phyloP scores from a whole-genome alignment of 2,329 filamentous ascomycete species.

The Microdochium nivale region DNA sequence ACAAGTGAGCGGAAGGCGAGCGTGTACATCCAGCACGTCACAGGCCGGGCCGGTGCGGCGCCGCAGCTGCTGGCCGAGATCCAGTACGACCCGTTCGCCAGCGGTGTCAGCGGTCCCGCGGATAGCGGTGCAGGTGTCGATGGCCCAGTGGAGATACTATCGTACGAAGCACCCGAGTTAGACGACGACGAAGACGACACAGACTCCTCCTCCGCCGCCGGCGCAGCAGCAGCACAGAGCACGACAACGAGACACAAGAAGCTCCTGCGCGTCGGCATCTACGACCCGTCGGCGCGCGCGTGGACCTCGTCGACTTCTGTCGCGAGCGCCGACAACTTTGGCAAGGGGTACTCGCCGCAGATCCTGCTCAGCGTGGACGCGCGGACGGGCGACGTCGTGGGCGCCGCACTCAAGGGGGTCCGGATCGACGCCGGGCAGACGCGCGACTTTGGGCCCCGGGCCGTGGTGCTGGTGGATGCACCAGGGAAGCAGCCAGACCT shows the following conservation, averaged over 20 bases:
- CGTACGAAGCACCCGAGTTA: conserved; percentile 49
- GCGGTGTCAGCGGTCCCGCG: not conserved
- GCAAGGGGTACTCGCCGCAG: conserved; percentile 51
- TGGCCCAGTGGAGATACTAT: conserved; percentile 28
- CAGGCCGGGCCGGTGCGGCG: conserved; percentile 21
- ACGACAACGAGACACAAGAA: conserved; percentile 1
- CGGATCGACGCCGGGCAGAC: conserved; percentile 55
- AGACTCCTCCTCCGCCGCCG: not conserved
- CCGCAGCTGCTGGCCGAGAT: conserved; percentile 43
- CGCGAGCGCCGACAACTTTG: conserved; percentile 46
- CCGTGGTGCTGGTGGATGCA: conserved; percentile 36
- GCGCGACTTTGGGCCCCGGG: conserved; percentile 56
- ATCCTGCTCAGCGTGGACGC: conserved; percentile 43
- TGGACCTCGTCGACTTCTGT: conserved; percentile 51
- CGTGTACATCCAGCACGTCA: conserved; percentile 46
- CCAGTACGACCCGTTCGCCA: conserved; percentile 37
- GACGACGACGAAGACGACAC: conserved; percentile 7
- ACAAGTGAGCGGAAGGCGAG: conserved; percentile 33
- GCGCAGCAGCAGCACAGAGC: not conserved
- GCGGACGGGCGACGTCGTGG: conserved; percentile 32
- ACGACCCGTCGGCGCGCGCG: conserved; percentile 32
- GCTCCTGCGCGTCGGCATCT: conserved; percentile 51
- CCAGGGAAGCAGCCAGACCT: conserved; percentile 48
- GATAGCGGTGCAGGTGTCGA: not conserved
- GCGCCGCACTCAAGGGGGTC: conserved; percentile 46